Evolutionary conservation across 2,329 filamentous ascomycete genomes (phyloP).

Genomic region (Diaporthe aspalathi): DNA sequence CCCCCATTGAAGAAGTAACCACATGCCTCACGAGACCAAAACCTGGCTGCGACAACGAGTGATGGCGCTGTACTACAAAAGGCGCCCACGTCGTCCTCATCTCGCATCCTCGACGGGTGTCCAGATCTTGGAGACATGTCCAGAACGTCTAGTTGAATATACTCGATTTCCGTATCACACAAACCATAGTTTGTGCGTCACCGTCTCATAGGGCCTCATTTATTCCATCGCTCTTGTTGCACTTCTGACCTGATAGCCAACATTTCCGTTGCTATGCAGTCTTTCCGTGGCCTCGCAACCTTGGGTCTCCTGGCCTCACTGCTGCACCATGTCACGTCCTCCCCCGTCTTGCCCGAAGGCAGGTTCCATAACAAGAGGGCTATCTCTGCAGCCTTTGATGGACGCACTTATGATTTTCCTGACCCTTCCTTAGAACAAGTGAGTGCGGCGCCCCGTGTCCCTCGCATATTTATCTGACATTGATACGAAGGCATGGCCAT

Average conservation of each 20-base stretch:
- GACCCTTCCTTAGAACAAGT: constrained; percentile 65
- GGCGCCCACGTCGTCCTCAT: constrained; percentile 21
- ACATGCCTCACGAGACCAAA: constrained; percentile 35
- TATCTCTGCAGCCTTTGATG: constrained; percentile 32
- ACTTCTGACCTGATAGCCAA: not conserved
- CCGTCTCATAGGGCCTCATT: not conserved
- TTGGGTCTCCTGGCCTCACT: constrained; percentile 34
- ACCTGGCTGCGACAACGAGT: constrained; percentile 1
- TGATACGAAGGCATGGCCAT: constrained; percentile 44
- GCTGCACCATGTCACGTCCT: constrained; percentile 11
- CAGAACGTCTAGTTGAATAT: not conserved
- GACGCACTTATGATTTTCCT: constrained; percentile 57
- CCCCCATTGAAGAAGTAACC: constrained; percentile 33
- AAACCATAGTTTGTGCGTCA: constrained; percentile 4
- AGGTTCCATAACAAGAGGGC: constrained; percentile 31
- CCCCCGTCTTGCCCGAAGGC: constrained; percentile 6
- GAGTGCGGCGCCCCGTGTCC: not conserved
- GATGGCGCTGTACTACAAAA: constrained; percentile 31
- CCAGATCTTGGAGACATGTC: constrained; percentile 7
- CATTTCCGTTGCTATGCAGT: constrained; percentile 11
- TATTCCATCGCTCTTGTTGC: not conserved
- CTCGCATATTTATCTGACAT: not conserved
- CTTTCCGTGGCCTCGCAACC: constrained; percentile 9
- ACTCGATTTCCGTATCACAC: constrained; percentile 9
- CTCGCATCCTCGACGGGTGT: constrained; percentile 17